phyloP scores from a whole-genome alignment of 148 eudicot species.

The Nepenthes mirabilis region DNA sequence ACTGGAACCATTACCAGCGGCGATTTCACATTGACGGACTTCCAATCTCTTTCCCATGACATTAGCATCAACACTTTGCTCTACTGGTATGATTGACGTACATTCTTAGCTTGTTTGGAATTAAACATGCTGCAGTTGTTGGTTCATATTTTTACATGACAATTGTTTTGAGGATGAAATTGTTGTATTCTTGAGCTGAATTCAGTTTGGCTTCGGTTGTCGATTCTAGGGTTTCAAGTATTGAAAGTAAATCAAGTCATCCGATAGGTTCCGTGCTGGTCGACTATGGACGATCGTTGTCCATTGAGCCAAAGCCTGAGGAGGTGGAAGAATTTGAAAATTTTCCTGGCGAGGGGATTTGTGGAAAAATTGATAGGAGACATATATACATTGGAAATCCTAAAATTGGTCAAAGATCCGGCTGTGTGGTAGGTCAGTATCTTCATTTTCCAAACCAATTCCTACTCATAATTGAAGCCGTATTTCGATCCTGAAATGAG shows the following conservation, averaged over 20 bases:
- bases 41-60: slow-evolving; percentile 33
- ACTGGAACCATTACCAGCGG: slow-evolving; percentile 91
- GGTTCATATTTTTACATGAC: no score
- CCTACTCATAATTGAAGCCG: no score
- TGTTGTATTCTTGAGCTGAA: no score
- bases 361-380: slow-evolving; percentile 59
- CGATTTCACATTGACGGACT: slow-evolving; percentile 47
- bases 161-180: no score
- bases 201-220: no score
- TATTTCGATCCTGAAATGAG: no score
- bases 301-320: slow-evolving; percentile 54
- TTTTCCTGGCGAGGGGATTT: slow-evolving; percentile 93
- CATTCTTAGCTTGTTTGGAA: not conserved
- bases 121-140: no score
- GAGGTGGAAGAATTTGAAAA: slow-evolving; percentile 62
- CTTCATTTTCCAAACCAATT: not conserved
- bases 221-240: slow-evolving; percentile 67
- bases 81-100: slow-evolving; percentile 35
- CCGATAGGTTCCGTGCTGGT: slow-evolving; percentile 80
- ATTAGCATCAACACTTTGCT: slow-evolving; percentile 32
- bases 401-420: slow-evolving; percentile 58
- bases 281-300: slow-evolving; percentile 38
- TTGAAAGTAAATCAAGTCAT: slow-evolving; percentile 92
- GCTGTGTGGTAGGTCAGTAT: slow-evolving; percentile 39
- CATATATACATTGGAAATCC: slow-evolving; percentile 56